Conservation (phyloP, 1,284 basidiomycete genomes). For the Rhodotorula glutinis region DNA sequence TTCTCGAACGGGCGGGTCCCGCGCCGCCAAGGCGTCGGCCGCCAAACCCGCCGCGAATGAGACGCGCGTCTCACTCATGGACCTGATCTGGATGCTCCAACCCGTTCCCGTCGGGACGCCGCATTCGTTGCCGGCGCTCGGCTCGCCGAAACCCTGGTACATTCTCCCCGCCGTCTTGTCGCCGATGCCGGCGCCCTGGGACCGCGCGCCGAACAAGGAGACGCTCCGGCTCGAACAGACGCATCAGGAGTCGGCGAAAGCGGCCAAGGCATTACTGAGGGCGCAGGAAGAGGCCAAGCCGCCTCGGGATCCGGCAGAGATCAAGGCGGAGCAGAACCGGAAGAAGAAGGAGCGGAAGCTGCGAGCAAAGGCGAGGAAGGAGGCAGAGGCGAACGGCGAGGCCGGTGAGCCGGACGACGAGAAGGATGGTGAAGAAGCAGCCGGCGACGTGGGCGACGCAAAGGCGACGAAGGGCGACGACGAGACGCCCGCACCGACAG, state of each 20-base stretch:
- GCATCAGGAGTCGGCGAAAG: neutral
- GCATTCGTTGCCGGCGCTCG: conserved; percentile 4
- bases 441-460: neutral
- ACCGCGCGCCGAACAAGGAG: conserved; percentile 4
- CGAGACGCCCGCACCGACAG: neutral
- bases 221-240: neutral
- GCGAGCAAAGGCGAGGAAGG: conserved; percentile 7
- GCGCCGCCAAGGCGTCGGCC: too few species aligned
- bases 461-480: neutral
- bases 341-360: conserved; percentile 13
- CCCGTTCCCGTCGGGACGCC: conserved; percentile 6
- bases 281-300: neutral
- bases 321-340: conserved; percentile 8
- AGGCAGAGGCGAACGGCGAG: neutral
- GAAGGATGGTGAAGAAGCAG: neutral
- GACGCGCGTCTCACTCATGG: conserved; percentile 4
- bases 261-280: neutral
- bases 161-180: conserved; percentile 8
- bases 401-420: neutral
- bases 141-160: conserved; percentile 8
- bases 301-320: conserved; percentile 1
- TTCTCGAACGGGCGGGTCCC: too few species aligned
- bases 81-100: conserved; percentile 14
- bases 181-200: conserved; percentile 1
- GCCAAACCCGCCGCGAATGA: neutral